Evolutionary conservation across 192 early-diverging fungal species (phyloP), one percentile per base, ranked within the genome.

Genomic region (Phlyctochytrium arcticum): DNA sequence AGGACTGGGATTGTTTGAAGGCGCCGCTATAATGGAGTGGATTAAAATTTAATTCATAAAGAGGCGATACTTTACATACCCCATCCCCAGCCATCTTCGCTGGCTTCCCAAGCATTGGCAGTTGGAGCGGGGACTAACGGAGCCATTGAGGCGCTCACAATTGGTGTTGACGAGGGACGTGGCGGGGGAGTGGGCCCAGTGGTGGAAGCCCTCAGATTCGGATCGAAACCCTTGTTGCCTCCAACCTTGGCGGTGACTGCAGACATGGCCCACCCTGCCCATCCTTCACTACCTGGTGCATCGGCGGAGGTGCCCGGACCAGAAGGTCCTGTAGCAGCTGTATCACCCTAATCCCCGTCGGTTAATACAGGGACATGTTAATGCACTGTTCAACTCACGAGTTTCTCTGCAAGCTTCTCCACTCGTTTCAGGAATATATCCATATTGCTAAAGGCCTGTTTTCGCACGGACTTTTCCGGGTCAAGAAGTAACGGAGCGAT

Each of bases 191-290:
- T 60, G 58, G 17, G 36, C 12, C 36, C 15, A 42, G 36, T 26
- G 15, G 37, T 19, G 15, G 35, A 48, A 10, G 58, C 36, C 23
- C 58, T 39, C n/a, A n/a, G n/a, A 29, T 19, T 47, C 8, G 58
- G 35, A n/a, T 34, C 55, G 0, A 67, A 44, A 6, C 27, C 17
- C 23, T 15, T n/a, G n/a, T n/a, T n/a, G n/a, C n/a, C 26, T 7
- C 39, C 59, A 39, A 73, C 35, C 29, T 67, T 66, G 8, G 60
- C 61, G 21, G 71, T 65, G 15, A 79, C 48, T 3, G 76, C 76
- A 15, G 90, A 90, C 4, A 93, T 87, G 0, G 94, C 94, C 94
- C 94, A 94, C 5, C 88, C 89, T 42, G 88, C 85, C 89, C 92
- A 92, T 27, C 87, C 86, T 54, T 88, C 87, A 2, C 83, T 74